Percentiles rank a stretch among this genome's conserved stretches.
phyloP scores from a whole-genome alignment of 208 protist genomes.

The Trichomonas gallinae region DNA sequence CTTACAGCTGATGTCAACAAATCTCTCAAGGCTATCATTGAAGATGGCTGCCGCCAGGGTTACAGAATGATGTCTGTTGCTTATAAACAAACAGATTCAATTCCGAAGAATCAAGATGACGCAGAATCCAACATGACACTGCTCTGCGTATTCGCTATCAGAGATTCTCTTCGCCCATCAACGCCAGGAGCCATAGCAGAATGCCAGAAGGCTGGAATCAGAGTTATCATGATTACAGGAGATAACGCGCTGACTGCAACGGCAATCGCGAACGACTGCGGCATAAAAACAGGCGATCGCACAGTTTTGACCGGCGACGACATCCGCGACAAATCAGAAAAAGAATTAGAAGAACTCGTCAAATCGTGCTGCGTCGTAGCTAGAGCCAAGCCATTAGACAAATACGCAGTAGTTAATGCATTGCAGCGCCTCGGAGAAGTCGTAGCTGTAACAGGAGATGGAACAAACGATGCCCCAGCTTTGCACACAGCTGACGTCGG shows the following conservation, averaged over 20 bases:
- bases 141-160: neutral
- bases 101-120: conserved; percentile 23
- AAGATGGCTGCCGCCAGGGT: neutral
- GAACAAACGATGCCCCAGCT: conserved; percentile 53
- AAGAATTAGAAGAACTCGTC: neutral
- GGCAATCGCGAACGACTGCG: conserved; percentile 40
- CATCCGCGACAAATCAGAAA: neutral
- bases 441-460: conserved; percentile 55
- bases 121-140: neutral
- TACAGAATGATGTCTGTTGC: conserved; percentile 10
- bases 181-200: neutral
- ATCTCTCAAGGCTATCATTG: neutral
- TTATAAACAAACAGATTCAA: conserved; percentile 43
- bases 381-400: conserved; percentile 24
- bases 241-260: conserved; percentile 39
- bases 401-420: conserved; percentile 8
- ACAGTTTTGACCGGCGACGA: neutral
- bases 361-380: neutral
- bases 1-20: conserved; percentile 32
- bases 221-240: conserved; percentile 42
- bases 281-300: neutral
- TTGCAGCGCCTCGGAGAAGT: conserved; percentile 33
- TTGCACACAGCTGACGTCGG: conserved; percentile 68
- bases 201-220: neutral
- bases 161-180: neutral